Percentiles rank a stretch among this genome's conserved stretches.
Conservation (phyloP, 306 rosid species). For the Mimosa bimucronata region DNA sequence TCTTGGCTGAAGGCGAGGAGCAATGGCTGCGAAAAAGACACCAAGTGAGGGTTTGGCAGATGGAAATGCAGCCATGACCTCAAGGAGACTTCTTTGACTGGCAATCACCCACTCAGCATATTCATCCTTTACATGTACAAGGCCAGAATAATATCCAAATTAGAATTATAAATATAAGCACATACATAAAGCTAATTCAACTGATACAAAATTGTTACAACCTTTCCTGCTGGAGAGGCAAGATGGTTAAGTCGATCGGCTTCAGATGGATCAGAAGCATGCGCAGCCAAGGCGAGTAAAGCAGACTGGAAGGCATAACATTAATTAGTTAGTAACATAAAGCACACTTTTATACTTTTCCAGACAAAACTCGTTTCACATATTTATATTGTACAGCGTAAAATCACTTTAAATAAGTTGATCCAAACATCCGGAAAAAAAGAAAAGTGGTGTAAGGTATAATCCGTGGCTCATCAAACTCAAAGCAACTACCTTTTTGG, state of each 20-base stretch:
- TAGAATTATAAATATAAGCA: constrained; percentile 39
- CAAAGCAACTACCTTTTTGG: constrained; percentile 75
- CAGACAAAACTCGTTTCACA: too few species aligned
- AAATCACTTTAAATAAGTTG: too few species aligned
- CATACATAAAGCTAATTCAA: background rate
- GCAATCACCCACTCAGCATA: constrained; percentile 85
- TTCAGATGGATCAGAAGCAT: constrained; percentile 87
- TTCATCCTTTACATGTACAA: constrained; percentile 68
- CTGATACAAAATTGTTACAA: constrained; percentile 37
- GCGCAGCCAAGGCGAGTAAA: constrained; percentile 86
- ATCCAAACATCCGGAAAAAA: background rate
- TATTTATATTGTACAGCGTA: too few species aligned
- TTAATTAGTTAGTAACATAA: constrained; percentile 26
- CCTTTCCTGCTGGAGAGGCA: constrained; percentile 98
- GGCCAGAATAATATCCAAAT: constrained; percentile 34
- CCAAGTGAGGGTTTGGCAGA: constrained; percentile 94
- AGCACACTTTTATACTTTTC: background rate
- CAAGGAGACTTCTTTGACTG: constrained; percentile 95
- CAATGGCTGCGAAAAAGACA: constrained; percentile 88
- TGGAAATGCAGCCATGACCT: constrained; percentile 88
- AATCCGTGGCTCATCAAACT: constrained; percentile 26
- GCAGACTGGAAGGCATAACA: constrained; percentile 60
- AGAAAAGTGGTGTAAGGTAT: constrained; percentile 8
- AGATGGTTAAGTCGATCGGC: constrained; percentile 86
- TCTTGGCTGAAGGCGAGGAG: constrained; percentile 95